A percentile compares a stretch with the other conserved stretches of the same genome.
Evolutionary conservation across 1,284 basidiomycete genomes (phyloP).

Genomic region (Pyrrhoderma noxium): DNA sequence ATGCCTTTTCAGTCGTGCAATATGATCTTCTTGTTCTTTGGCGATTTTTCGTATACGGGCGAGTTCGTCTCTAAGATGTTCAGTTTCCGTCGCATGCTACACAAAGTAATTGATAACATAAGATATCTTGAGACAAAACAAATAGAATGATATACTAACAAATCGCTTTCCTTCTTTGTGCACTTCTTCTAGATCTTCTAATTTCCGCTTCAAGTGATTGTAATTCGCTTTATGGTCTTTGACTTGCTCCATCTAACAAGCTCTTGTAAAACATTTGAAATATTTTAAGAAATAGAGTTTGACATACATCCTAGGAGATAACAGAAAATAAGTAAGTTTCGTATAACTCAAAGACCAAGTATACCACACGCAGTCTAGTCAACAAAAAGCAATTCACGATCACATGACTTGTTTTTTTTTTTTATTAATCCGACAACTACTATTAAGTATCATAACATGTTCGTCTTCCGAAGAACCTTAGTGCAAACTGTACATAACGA

Average conservation of each 20-base stretch:
- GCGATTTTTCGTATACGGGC: constrained; percentile 39
- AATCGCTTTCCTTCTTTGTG: constrained; percentile 60
- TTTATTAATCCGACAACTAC: too few species aligned
- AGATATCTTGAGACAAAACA: constrained; percentile 7
- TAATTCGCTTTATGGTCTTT: not conserved
- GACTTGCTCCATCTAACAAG: constrained; percentile 2
- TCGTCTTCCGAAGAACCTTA: too few species aligned
- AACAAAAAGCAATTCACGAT: too few species aligned
- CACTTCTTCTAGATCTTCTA: constrained; percentile 58
- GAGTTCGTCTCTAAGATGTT: constrained; percentile 51
- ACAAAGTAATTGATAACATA: constrained; percentile 8
- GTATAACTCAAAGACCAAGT: too few species aligned
- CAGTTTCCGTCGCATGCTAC: constrained; percentile 54
- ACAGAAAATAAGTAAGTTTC: too few species aligned
- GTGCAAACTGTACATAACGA: too few species aligned
- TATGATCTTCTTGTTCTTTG: constrained; percentile 45
- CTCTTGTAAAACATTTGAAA: too few species aligned
- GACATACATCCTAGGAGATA: too few species aligned
- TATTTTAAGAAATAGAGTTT: too few species aligned
- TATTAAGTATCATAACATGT: too few species aligned
- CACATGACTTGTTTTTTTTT: too few species aligned
- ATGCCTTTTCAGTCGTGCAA: constrained; percentile 58
- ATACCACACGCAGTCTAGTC: too few species aligned
- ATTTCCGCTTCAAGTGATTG: constrained; percentile 45
- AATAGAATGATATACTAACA: constrained; percentile 34